These are phyloP conservation scores for Phytophthora colocasiae DNA, from an alignment of 352 stramenopile species.

Conservation along the genomic window DNA sequence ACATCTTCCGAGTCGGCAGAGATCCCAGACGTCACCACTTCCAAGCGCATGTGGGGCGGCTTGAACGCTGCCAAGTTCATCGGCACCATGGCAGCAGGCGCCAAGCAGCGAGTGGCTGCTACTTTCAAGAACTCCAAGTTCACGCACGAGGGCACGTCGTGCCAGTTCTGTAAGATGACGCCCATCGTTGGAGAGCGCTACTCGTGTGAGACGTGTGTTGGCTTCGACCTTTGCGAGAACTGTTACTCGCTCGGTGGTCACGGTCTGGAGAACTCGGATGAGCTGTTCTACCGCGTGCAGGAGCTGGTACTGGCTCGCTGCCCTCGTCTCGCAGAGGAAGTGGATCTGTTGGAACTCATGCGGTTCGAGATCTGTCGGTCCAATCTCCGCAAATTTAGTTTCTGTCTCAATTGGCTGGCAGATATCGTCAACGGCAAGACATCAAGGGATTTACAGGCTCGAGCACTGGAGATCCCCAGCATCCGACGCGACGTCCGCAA, in stretches of 20 bases:
- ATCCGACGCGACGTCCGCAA: constrained; percentile 83
- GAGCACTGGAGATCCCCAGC: constrained; percentile 79
- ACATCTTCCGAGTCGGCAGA: constrained; percentile 32
- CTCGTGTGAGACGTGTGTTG: constrained; percentile 80
- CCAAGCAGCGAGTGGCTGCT: constrained; percentile 75
- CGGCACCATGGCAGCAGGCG: constrained; percentile 69
- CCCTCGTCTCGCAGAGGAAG: constrained; percentile 61
- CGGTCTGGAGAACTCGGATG: constrained; percentile 85
- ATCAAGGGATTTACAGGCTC: constrained; percentile 74
- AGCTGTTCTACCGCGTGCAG: constrained; percentile 85
- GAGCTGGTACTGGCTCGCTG: constrained; percentile 78
- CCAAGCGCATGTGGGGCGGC: constrained; percentile 63
- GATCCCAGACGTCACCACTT: constrained; percentile 18
- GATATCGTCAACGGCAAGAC: constrained; percentile 85
- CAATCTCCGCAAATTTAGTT: constrained; percentile 88
- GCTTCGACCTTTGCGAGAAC: constrained; percentile 83
- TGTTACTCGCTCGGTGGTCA: constrained; percentile 86
- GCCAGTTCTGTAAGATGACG: constrained; percentile 82
- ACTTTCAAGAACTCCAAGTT: constrained; percentile 74
- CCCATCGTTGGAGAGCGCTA: constrained; percentile 82
- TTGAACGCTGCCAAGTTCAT: constrained; percentile 75
- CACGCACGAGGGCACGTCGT: constrained; percentile 78
- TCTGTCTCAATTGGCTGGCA: constrained; percentile 85
- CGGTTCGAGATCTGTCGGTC: constrained; percentile 88
- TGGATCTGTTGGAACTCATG: constrained; percentile 81